Evolutionary conservation across 306 rosid species (phyloP).

Genomic region (Arachis hypogaea): DNA sequence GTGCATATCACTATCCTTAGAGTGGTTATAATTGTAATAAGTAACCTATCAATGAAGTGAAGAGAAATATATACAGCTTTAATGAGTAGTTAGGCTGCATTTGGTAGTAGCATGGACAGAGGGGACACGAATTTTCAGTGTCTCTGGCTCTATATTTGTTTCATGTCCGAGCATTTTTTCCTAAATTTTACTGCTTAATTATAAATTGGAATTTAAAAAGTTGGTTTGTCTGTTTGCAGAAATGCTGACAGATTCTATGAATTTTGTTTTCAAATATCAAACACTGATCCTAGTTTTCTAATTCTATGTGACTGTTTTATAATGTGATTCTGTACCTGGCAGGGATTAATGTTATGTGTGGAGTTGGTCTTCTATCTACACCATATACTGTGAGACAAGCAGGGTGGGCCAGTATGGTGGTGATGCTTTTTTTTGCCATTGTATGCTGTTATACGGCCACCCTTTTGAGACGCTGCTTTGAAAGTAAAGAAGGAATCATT

Average conservation of each 20-base stretch:
- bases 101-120: too few relatives aligned
- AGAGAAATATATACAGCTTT: too few relatives aligned
- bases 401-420: conserved; percentile 73
- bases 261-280: not conserved
- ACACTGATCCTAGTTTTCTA: not conserved
- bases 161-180: not conserved
- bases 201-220: not conserved
- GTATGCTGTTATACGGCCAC: conserved; percentile 78
- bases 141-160: too few relatives aligned
- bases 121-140: too few relatives aligned
- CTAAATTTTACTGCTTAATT: not conserved
- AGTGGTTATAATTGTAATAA: too few relatives aligned
- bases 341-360: conserved; percentile 80
- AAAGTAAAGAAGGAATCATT: conserved; percentile 63
- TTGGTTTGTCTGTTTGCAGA: conserved; percentile 1
- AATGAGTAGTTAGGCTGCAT: too few relatives aligned
- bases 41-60: too few relatives aligned
- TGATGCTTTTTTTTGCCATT: conserved; percentile 64
- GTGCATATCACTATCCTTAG: not conserved
- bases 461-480: conserved; percentile 74
- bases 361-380: conserved; percentile 78
- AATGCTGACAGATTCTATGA: not conserved
- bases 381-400: conserved; percentile 73
- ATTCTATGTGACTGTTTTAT: conserved; percentile 6
- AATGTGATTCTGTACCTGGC: conserved; percentile 31